A percentile compares a stretch with the other conserved stretches of the same genome.
These are phyloP conservation scores for Paramecium bursaria DNA, from an alignment of 73 alveolate species.

Conservation along the genomic window DNA sequence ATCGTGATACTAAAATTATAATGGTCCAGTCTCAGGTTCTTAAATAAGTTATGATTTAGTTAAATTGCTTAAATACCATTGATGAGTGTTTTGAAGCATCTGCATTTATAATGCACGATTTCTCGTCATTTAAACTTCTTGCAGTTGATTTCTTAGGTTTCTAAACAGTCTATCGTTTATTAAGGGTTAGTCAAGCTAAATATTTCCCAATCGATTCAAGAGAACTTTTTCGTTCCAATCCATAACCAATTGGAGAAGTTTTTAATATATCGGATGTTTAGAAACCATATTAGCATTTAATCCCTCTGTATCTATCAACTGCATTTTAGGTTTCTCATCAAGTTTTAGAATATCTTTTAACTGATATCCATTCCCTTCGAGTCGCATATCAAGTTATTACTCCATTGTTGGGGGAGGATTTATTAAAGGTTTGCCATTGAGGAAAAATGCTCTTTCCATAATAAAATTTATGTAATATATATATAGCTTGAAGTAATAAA, in stretches of 20 bases:
- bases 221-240: conserved; percentile 52
- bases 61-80: neutral
- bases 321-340: conserved; percentile 3
- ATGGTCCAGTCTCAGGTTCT: neutral
- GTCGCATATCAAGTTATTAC: conserved; percentile 3
- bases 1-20: neutral
- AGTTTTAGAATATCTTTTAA: neutral
- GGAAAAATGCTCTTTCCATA: conserved; percentile 19
- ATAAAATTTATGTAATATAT: neutral
- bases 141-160: neutral
- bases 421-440: conserved; percentile 38
- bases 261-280: conserved; percentile 12
- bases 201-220: conserved; percentile 18
- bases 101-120: neutral
- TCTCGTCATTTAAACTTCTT: conserved; percentile 29
- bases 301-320: conserved; percentile 55
- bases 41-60: conserved; percentile 12
- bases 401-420: conserved; percentile 35
- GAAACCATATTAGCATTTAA: neutral
- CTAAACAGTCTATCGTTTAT: conserved; percentile 32
- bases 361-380: conserved; percentile 29
- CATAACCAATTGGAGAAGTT: neutral
- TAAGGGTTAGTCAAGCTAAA: neutral
- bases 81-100: too few species aligned
- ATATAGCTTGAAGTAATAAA: too few species aligned